Evolutionary conservation across 495 filamentous ascomycete species (phyloP).

Genomic region (Talaromyces adpressus): DNA sequence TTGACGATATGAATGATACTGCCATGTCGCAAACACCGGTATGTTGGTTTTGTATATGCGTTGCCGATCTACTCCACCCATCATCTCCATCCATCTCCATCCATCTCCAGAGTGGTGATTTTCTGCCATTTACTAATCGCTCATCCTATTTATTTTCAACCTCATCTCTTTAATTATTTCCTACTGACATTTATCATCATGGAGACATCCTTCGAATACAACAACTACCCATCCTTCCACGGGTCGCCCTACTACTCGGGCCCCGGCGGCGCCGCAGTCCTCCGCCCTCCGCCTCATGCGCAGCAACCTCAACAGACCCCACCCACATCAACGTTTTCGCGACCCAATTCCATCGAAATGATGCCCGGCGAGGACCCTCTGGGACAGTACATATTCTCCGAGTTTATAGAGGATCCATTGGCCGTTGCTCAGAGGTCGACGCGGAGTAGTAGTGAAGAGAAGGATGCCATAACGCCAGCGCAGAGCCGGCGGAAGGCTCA

Average conservation of each 20-base stretch:
- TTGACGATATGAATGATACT: neutral
- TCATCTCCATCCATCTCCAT: neutral
- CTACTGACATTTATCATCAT: neutral
- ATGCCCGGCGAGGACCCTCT: conserved; percentile 16
- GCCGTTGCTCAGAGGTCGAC: conserved; percentile 22
- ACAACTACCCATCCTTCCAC: neutral
- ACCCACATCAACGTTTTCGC: conserved; percentile 38
- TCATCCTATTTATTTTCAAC: neutral
- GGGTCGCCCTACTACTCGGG: neutral
- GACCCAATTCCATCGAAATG: conserved; percentile 23
- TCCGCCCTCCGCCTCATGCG: neutral
- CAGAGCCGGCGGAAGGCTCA: conserved; percentile 89
- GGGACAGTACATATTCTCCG: conserved; percentile 12
- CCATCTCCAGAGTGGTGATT: neutral
- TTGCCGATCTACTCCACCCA: neutral
- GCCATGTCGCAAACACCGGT: conserved; percentile 1
- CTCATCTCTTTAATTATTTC: neutral
- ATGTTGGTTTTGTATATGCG: neutral
- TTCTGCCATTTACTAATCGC: neutral
- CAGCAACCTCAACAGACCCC: conserved; percentile 14
- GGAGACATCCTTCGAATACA: neutral
- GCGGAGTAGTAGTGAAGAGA: conserved; percentile 53
- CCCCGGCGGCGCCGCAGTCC: neutral
- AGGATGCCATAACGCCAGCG: conserved; percentile 66
- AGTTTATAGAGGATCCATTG: conserved; percentile 18